Evolutionary conservation across 352 stramenopile species (phyloP).

Genomic region (Elongisporangium anandrum): DNA sequence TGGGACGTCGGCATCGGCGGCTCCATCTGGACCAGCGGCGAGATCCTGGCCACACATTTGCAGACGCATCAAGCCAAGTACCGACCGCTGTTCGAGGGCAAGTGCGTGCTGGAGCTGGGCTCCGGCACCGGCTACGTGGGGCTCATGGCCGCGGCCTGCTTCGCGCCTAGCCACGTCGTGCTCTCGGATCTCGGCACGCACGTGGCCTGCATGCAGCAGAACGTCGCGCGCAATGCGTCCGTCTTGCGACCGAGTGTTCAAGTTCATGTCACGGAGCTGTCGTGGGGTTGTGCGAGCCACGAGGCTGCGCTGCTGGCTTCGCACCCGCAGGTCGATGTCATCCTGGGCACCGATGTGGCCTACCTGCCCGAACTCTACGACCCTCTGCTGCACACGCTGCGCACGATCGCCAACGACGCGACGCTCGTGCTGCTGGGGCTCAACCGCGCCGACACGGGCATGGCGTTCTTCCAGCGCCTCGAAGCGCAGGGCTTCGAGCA

Average conservation of each 20-base stretch:
- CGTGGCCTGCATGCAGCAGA: conserved; percentile 49
- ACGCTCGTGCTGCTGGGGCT: conserved; percentile 72
- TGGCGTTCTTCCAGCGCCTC: conserved; percentile 66
- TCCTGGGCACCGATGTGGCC: conserved; percentile 78
- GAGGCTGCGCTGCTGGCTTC: conserved; percentile 38
- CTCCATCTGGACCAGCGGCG: conserved; percentile 78
- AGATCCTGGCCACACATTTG: conserved; percentile 63
- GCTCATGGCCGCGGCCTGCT: conserved; percentile 57
- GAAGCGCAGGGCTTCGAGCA: conserved; percentile 71
- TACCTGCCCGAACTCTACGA: conserved; percentile 76
- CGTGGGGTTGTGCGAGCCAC: conserved; percentile 44
- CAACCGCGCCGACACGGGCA: conserved; percentile 61
- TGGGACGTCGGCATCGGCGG: conserved; percentile 80
- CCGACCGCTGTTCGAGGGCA: conserved; percentile 46
- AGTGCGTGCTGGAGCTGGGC: conserved; percentile 67
- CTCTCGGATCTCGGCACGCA: conserved; percentile 68
- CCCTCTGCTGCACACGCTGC: conserved; percentile 62
- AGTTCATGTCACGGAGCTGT: conserved; percentile 53
- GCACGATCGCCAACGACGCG: conserved; percentile 22
- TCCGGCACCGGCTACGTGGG: conserved; percentile 77
- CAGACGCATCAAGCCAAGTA: conserved; percentile 46
- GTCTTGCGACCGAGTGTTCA: conserved; percentile 23
- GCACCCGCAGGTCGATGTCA: conserved; percentile 51
- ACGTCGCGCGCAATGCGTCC: conserved; percentile 43
- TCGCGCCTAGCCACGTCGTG: conserved; percentile 48